A percentile compares a stretch with the other conserved stretches of the same genome.
Evolutionary conservation across 2,329 filamentous ascomycete species (phyloP).

Genomic region (Geosmithia putterillii): DNA sequence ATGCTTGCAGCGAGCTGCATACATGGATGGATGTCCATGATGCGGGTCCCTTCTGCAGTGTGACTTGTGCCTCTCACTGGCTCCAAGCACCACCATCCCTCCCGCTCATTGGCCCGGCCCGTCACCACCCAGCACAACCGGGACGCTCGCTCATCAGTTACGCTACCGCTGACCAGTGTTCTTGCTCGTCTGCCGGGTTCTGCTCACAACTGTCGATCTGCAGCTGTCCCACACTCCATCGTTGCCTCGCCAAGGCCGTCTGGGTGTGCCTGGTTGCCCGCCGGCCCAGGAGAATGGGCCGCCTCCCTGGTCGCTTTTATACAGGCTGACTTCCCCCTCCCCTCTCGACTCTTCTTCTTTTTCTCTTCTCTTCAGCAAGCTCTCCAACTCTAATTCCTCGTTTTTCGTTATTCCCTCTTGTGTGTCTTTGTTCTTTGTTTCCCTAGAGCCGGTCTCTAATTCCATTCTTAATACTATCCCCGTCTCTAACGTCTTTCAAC

Average conservation of each 20-base stretch:
- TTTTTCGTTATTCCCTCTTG: constrained; percentile 29
- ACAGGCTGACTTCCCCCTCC: constrained; percentile 19
- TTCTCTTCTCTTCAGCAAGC: constrained; percentile 55
- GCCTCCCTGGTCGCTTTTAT: constrained; percentile 1
- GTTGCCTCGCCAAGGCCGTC: neutral
- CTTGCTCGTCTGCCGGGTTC: neutral
- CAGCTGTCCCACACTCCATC: neutral
- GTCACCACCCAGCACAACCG: neutral
- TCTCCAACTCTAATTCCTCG: constrained; percentile 40
- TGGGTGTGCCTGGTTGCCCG: neutral
- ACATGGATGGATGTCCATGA: no score
- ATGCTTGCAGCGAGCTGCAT: no score
- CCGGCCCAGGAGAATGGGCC: neutral
- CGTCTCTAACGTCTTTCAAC: constrained; percentile 14
- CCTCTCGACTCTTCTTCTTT: constrained; percentile 24
- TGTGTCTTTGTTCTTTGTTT: constrained; percentile 24
- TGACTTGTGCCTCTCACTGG: neutral
- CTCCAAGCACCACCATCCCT: neutral
- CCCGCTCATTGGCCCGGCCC: neutral
- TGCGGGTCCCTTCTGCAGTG: neutral
- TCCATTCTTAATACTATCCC: constrained; percentile 18
- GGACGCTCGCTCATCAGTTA: neutral
- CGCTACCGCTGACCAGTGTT: neutral
- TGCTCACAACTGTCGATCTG: neutral
- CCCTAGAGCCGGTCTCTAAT: constrained; percentile 44